These are phyloP conservation scores for Dictyostelium brefeldianum DNA, from an alignment of 78 protist species.

Conservation along the genomic window DNA sequence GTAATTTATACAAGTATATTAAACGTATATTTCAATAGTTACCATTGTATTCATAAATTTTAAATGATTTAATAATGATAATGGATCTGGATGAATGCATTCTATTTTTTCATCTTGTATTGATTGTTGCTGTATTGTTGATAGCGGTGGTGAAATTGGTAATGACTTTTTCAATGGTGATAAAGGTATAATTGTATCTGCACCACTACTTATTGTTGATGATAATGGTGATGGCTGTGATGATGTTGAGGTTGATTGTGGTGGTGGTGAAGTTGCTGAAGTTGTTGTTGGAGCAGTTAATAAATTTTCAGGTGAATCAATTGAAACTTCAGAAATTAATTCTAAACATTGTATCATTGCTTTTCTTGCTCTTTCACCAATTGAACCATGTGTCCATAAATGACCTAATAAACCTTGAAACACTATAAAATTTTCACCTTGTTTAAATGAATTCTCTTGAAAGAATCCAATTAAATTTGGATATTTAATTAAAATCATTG, in stretches of 20 bases:
- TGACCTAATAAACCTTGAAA: slow-evolving; percentile 65
- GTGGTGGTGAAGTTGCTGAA: neutral
- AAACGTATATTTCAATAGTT: neutral
- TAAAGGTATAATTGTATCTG: neutral
- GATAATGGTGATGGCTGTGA: neutral
- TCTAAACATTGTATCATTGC: slow-evolving; percentile 76
- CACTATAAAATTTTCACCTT: slow-evolving; percentile 61
- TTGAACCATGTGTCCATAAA: slow-evolving; percentile 57
- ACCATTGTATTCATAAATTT: slow-evolving; percentile 63
- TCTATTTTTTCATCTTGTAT: slow-evolving; percentile 31
- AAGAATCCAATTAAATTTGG: slow-evolving; percentile 76
- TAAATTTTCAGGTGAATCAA: neutral
- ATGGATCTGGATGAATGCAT: slow-evolving; percentile 47
- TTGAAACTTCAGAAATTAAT: slow-evolving; percentile 32
- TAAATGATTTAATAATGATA: slow-evolving; percentile 43
- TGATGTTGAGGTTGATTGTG: neutral
- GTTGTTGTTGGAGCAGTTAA: neutral
- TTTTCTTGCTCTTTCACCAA: slow-evolving; percentile 76
- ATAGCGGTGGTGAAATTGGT: neutral
- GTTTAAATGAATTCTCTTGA: slow-evolving; percentile 42
- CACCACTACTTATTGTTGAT: neutral
- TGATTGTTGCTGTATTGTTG: neutral
- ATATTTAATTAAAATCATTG: slow-evolving; percentile 27
- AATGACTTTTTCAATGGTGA: neutral
- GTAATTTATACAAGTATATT: neutral